These are phyloP conservation scores for Periconia sp. DNA, from an alignment of 2,329 filamentous ascomycete genomes.

Conservation along the genomic window DNA sequence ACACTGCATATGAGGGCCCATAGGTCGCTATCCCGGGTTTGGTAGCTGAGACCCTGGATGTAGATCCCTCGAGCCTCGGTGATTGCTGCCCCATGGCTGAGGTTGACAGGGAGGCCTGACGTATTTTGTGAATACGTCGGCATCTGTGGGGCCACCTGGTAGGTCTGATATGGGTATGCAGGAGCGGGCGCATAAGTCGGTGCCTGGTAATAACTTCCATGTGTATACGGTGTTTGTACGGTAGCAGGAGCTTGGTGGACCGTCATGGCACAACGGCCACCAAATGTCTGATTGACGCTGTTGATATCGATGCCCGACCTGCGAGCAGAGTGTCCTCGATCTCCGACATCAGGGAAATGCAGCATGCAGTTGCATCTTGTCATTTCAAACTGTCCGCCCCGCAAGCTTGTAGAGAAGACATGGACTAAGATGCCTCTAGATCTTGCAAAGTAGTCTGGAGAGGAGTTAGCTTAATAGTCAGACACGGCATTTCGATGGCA, in stretches of 20 bases:
- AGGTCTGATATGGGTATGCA: slow-evolving; percentile 18
- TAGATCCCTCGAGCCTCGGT: slow-evolving; percentile 43
- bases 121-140: slow-evolving; percentile 34
- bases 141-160: slow-evolving; percentile 13
- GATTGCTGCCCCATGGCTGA: slow-evolving; percentile 36
- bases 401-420: slow-evolving; percentile 34
- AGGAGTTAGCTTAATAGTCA: not conserved
- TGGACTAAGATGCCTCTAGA: slow-evolving; percentile 32
- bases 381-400: slow-evolving; percentile 26
- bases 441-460: slow-evolving; percentile 22
- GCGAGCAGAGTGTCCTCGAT: slow-evolving; percentile 28
- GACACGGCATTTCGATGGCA: not conserved
- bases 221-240: slow-evolving; percentile 22
- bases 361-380: slow-evolving; percentile 39
- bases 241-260: slow-evolving; percentile 17
- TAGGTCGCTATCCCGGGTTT: slow-evolving; percentile 27
- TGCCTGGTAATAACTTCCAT: slow-evolving; percentile 22
- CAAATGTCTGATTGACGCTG: slow-evolving; percentile 25
- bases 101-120: slow-evolving; percentile 39
- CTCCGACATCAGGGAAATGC: slow-evolving; percentile 25
- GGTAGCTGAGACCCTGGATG: slow-evolving; percentile 35
- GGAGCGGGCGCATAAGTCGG: slow-evolving; percentile 20
- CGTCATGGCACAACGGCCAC: slow-evolving; percentile 6
- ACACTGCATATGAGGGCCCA: slow-evolving; percentile 25
- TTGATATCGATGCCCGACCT: slow-evolving; percentile 34